Base-by-base conservation (phyloP, 768 basidiomycete genomes). In the Termitomyces sp. region DNA sequence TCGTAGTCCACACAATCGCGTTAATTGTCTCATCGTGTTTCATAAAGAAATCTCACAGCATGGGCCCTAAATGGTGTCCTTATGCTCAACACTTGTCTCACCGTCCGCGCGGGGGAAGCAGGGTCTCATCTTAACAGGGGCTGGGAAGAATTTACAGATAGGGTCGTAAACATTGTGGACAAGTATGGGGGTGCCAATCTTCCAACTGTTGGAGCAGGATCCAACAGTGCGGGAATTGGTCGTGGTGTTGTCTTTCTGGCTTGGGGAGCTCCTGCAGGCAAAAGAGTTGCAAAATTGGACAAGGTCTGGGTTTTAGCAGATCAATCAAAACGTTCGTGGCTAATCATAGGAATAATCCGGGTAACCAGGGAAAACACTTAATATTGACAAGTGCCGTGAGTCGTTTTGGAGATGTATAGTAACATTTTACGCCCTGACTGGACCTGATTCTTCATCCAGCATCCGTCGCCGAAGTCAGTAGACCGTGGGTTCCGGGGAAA, bases 101-200 rank as follows among this genome's bases (percentile, higher is more conserved):
- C 96, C 2, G 96, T 97, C 43, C 83, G 85, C 57, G 89, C 90
- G 0, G 81, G 82, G 60, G 67, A 82, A 59, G 85, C 96, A 17
- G 91, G 84, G 42, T 94, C 94, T 56, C 96, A 97, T 73, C 83
- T 87, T 45, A 84, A 85, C 67, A 87, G 81, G 72, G 96, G 96
- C 59, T 97, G 96, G 96, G 94, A 97, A 72, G 74, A 81, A 55
- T 97, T 96, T 71, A 97, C 95, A 4, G 91, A 89, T 65, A 77
- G 73, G 65, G 88, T 96, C 61, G 77, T 96, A 60, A 84, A 88
- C 63, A 81, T 87, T 61, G 87, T 95, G 63, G 83, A 91, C 72
- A 84, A 79, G 70, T 91, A 88, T 73, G 87, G 88, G 60, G 85
- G 92, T 65, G 83, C 89, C 57, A 89, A 88, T 71, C 78, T 92